Percentiles rank a stretch among this genome's conserved stretches.
Conservation (phyloP, 1,139 yeast genomes). For the Suhomyces coccinellae region DNA sequence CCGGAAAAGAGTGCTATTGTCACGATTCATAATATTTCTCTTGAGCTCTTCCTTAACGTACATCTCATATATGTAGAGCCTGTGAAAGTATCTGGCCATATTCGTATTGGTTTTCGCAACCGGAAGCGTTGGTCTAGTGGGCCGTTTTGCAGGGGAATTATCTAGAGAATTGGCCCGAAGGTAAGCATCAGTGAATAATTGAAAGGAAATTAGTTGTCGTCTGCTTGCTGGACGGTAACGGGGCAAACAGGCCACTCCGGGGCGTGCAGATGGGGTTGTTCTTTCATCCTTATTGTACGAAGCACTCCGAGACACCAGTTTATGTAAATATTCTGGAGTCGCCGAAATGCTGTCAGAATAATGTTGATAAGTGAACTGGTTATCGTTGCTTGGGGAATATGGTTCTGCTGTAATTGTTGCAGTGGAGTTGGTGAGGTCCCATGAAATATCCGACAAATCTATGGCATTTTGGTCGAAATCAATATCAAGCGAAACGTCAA, state of each 20-base stretch:
- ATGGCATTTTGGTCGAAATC: background rate
- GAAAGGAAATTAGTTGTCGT: slow-evolving; percentile 11
- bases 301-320: too few species aligned
- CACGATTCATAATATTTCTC: background rate
- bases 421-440: too few species aligned
- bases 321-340: too few species aligned
- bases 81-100: slow-evolving; percentile 26
- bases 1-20: background rate
- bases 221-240: slow-evolving; percentile 19
- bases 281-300: too few species aligned
- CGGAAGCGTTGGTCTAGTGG: slow-evolving; percentile 22
- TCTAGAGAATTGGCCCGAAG: background rate
- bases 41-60: slow-evolving; percentile 6
- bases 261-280: too few species aligned
- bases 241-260: slow-evolving; percentile 9
- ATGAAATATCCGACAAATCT: background rate
- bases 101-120: slow-evolving; percentile 26
- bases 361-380: too few species aligned
- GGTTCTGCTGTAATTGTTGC: too few species aligned
- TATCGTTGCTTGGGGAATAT: too few species aligned
- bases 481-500: background rate
- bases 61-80: slow-evolving; percentile 20
- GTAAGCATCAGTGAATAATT: background rate
- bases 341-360: too few species aligned
- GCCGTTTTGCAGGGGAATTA: background rate